Evolutionary conservation across 2,329 filamentous ascomycete species (phyloP).

Genomic region (Cercospora sp.): DNA sequence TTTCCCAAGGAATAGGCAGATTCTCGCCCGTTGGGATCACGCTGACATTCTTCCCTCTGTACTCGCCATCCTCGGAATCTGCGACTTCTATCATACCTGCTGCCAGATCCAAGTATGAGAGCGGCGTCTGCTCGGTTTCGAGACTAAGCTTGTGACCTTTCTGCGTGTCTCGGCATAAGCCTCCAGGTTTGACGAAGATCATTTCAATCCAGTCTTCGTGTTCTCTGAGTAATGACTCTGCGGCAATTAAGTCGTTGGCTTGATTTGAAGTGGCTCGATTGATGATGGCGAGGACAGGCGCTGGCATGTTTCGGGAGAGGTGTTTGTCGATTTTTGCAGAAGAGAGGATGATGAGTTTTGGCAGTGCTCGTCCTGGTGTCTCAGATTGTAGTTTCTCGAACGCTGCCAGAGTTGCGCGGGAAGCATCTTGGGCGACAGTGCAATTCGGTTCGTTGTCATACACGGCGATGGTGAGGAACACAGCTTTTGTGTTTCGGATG

Average conservation of each 20-base stretch:
- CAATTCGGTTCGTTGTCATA: constrained; percentile 40
- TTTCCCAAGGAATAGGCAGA: constrained; percentile 1
- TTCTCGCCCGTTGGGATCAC: background rate
- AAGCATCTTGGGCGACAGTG: constrained; percentile 39
- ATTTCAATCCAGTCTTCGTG: constrained; percentile 42
- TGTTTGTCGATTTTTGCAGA: constrained; percentile 47
- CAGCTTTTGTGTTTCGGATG: constrained; percentile 42
- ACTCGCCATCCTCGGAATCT: background rate
- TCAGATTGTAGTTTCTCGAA: constrained; percentile 40
- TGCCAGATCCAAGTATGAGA: constrained; percentile 49
- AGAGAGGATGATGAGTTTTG: constrained; percentile 45
- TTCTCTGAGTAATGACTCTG: constrained; percentile 43
- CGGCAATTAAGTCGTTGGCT: constrained; percentile 42
- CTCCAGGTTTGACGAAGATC: constrained; percentile 48
- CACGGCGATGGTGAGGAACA: constrained; percentile 23
- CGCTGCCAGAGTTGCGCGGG: constrained; percentile 41
- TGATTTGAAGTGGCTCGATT: constrained; percentile 24
- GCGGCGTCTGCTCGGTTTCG: constrained; percentile 40
- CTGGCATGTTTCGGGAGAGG: constrained; percentile 27
- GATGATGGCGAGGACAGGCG: background rate
- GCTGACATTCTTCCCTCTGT: background rate
- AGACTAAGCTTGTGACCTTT: constrained; percentile 46
- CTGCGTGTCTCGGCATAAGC: constrained; percentile 39
- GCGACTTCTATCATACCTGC: constrained; percentile 53
- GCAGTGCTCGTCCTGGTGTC: constrained; percentile 26